Conservation (phyloP, 768 basidiomycete genomes). For the Termitomyces sp. region DNA sequence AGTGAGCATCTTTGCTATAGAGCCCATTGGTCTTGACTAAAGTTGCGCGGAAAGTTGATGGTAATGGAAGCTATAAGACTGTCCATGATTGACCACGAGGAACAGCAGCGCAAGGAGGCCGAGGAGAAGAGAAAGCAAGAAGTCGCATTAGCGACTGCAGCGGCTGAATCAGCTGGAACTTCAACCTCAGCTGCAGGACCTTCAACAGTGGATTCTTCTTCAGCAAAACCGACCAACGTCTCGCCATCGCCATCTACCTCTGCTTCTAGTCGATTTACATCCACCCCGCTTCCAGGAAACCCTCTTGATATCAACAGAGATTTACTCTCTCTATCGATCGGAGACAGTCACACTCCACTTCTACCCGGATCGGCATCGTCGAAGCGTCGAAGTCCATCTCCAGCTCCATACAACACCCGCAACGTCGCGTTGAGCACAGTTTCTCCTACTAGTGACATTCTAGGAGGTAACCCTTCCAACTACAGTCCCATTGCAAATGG, state of each 20-base stretch:
- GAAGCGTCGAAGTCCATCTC: slow-evolving; percentile 28
- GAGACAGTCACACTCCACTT: slow-evolving; percentile 33
- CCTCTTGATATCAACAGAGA: slow-evolving; percentile 20
- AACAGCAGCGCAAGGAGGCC: slow-evolving; percentile 75
- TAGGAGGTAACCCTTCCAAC: slow-evolving; percentile 18
- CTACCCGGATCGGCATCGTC: slow-evolving; percentile 20
- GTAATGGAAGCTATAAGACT: slow-evolving; percentile 98
- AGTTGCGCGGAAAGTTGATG: slow-evolving; percentile 63
- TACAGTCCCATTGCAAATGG: slow-evolving; percentile 8
- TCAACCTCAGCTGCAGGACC: slow-evolving; percentile 23
- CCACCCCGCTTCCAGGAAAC: slow-evolving; percentile 17
- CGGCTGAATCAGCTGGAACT: slow-evolving; percentile 17
- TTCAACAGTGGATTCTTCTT: slow-evolving; percentile 24
- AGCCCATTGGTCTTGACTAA: background rate
- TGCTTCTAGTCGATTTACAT: slow-evolving; percentile 14
- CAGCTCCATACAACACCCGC: slow-evolving; percentile 39
- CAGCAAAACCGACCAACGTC: slow-evolving; percentile 13
- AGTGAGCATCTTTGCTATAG: slow-evolving; percentile 38
- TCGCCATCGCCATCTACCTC: slow-evolving; percentile 22
- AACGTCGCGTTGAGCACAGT: slow-evolving; percentile 39
- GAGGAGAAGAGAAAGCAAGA: slow-evolving; percentile 56
- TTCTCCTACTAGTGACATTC: slow-evolving; percentile 39
- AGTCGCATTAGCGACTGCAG: slow-evolving; percentile 26
- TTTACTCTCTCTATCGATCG: slow-evolving; percentile 23
- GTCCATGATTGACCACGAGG: slow-evolving; percentile 91